Percentiles rank a stretch among this genome's conserved stretches.
These are phyloP conservation scores for Xylaria sp. DNA, from an alignment of 2,329 filamentous ascomycete genomes.

Conservation along the genomic window DNA sequence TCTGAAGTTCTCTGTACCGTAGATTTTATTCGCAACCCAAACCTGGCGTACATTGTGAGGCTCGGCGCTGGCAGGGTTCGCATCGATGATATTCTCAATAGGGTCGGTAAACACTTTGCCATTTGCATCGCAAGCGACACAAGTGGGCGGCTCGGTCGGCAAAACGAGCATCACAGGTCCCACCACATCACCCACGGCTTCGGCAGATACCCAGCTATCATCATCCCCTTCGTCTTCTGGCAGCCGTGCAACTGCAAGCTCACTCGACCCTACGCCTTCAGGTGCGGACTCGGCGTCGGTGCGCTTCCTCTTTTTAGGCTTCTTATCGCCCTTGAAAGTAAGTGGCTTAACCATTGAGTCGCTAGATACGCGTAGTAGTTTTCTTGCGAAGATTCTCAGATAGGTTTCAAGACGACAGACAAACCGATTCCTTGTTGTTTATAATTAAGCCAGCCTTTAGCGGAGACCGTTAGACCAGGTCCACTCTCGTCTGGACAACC, in stretches of 20 bases:
- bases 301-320: constrained; percentile 90
- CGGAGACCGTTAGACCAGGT: too few relatives aligned
- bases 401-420: neutral
- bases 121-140: constrained; percentile 84
- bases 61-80: constrained; percentile 83
- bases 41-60: constrained; percentile 96
- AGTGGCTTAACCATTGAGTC: constrained; percentile 83
- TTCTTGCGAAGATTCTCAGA: neutral
- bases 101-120: constrained; percentile 85
- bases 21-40: constrained; percentile 87
- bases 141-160: constrained; percentile 76
- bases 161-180: constrained; percentile 87
- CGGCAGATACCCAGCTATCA: constrained; percentile 92
- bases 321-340: constrained; percentile 97
- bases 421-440: neutral
- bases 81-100: constrained; percentile 89
- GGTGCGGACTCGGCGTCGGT: constrained; percentile 53
- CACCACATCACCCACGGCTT: constrained; percentile 75
- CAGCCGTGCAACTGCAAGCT: constrained; percentile 48
- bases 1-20: constrained; percentile 81
- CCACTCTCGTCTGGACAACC: too few relatives aligned
- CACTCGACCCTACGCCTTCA: constrained; percentile 48
- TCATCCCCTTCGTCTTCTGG: constrained; percentile 65
- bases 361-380: neutral
- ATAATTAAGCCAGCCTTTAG: neutral